phyloP scores from a whole-genome alignment of 768 basidiomycete genomes.

The Xerocomellus chrysenteron region DNA sequence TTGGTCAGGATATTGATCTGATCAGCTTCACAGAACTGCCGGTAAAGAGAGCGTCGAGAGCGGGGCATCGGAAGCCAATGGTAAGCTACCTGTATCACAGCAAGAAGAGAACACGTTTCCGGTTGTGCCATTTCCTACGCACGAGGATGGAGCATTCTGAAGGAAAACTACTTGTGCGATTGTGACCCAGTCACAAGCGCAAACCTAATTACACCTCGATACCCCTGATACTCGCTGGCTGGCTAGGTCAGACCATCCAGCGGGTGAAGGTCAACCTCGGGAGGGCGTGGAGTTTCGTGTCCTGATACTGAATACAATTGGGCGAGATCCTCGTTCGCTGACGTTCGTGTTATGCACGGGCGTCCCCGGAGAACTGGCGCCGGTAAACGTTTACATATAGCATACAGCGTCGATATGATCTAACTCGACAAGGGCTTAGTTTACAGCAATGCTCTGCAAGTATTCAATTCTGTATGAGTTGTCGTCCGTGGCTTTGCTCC shows the following conservation, averaged over 20 bases:
- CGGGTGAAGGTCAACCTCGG: conserved; percentile 64
- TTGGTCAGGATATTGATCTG: conserved; percentile 30
- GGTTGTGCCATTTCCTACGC: conserved; percentile 46
- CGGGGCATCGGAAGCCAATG: conserved; percentile 17
- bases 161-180: conserved; percentile 45
- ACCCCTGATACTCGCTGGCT: conserved; percentile 61
- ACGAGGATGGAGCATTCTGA: conserved; percentile 50
- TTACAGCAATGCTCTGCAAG: conserved; percentile 47
- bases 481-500: conserved; percentile 56
- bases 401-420: not conserved
- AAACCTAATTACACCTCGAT: conserved; percentile 39
- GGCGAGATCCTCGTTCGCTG: not conserved
- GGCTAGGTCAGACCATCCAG: conserved; percentile 68
- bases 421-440: conserved; percentile 4
- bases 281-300: conserved; percentile 40
- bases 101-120: conserved; percentile 45
- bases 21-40: not conserved
- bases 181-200: not conserved
- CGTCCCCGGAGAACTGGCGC: not conserved
- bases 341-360: not conserved
- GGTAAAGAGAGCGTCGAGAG: conserved; percentile 37
- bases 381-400: not conserved
- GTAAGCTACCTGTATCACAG: conserved; percentile 28
- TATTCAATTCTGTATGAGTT: conserved; percentile 67
- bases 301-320: not conserved